These are phyloP conservation scores for Phaeoacremonium minimum DNA, from an alignment of 2,329 filamentous ascomycete species.

Conservation along the genomic window DNA sequence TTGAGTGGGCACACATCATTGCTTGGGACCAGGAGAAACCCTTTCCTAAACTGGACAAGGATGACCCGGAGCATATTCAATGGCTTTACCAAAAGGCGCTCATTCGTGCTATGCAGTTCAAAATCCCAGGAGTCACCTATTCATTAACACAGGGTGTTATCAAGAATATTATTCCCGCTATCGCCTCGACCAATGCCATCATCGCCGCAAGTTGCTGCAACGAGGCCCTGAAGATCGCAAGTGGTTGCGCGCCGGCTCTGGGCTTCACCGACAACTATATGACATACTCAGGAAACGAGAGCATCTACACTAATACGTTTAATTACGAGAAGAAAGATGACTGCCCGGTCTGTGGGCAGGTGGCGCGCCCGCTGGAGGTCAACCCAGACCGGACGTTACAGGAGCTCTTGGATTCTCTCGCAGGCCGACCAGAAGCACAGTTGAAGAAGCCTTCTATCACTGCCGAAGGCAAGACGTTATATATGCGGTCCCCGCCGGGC, in stretches of 20 bases:
- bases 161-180: slow-evolving; percentile 98
- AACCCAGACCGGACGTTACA: slow-evolving; percentile 69
- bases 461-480: slow-evolving; percentile 75
- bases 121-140: slow-evolving; percentile 90
- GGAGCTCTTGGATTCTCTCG: slow-evolving; percentile 81
- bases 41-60: slow-evolving; percentile 84
- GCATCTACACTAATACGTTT: slow-evolving; percentile 97
- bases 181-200: slow-evolving; percentile 95
- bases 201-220: slow-evolving; percentile 95
- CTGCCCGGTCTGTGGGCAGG: slow-evolving; percentile 87
- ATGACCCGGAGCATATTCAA: slow-evolving; percentile 94
- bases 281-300: slow-evolving; percentile 97
- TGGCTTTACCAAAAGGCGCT: slow-evolving; percentile 91
- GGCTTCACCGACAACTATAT: slow-evolving; percentile 86
- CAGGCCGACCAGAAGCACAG: slow-evolving; percentile 81
- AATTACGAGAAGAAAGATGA: slow-evolving; percentile 91
- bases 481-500: slow-evolving; percentile 79
- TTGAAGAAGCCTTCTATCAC: slow-evolving; percentile 90
- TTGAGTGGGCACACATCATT: slow-evolving; percentile 98
- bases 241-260: slow-evolving; percentile 73
- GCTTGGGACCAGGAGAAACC: slow-evolving; percentile 88
- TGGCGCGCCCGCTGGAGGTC: slow-evolving; percentile 71
- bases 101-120: slow-evolving; percentile 77
- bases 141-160: slow-evolving; percentile 94
- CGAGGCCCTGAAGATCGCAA: slow-evolving; percentile 92